phyloP scores from a whole-genome alignment of 2,329 filamentous ascomycete genomes.

The Furcasterigmium sp. region DNA sequence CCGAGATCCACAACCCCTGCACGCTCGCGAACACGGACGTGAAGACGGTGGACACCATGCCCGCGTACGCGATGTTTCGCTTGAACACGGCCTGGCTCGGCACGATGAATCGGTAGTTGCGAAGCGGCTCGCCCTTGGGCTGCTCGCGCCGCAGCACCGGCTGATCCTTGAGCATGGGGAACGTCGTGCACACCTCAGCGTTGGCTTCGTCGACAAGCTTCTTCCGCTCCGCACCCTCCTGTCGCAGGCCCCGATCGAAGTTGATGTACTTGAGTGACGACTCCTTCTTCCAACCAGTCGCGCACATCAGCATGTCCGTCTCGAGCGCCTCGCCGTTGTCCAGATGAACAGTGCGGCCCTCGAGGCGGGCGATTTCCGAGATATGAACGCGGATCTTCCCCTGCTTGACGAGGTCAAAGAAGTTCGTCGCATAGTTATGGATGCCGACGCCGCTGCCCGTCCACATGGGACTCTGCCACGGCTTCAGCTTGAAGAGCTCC shows the following conservation, averaged over 20 bases:
- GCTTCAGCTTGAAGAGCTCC: constrained; percentile 32
- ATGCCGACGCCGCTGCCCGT: constrained; percentile 47
- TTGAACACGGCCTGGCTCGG: constrained; percentile 11
- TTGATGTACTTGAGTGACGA: constrained; percentile 36
- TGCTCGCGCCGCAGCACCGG: no score
- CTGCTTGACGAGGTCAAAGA: constrained; percentile 44
- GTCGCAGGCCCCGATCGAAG: constrained; percentile 1
- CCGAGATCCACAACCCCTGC: constrained; percentile 48
- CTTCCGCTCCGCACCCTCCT: neutral
- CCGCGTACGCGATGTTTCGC: constrained; percentile 25
- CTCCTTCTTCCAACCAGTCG: constrained; percentile 46
- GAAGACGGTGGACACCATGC: constrained; percentile 24
- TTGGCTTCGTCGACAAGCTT: constrained; percentile 11
- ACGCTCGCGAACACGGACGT: constrained; percentile 26
- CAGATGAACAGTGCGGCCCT: constrained; percentile 31
- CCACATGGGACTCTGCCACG: constrained; percentile 36
- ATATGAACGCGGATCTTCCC: constrained; percentile 43
- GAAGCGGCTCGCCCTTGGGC: constrained; percentile 7
- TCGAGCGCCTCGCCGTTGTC: constrained; percentile 30
- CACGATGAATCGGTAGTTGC: constrained; percentile 21
- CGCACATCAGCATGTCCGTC: constrained; percentile 41
- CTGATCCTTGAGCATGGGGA: no score
- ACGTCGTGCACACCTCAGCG: no score
- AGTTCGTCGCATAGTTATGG: constrained; percentile 43
- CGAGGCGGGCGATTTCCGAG: constrained; percentile 37